These are phyloP conservation scores for Mycena citricolor DNA, from an alignment of 1,284 basidiomycete species.

Conservation along the genomic window DNA sequence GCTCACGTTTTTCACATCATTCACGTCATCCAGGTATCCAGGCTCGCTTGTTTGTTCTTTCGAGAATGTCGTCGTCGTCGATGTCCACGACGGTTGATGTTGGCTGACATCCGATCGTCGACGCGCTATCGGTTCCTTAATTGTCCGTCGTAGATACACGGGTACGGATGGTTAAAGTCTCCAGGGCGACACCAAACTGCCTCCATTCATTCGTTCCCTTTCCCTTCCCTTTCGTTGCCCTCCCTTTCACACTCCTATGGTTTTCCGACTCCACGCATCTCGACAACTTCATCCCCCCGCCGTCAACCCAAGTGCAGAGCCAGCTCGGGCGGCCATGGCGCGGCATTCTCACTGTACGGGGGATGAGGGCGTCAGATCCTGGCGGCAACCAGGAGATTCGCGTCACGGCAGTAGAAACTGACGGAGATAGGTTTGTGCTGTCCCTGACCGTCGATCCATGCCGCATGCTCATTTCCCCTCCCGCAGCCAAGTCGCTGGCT, in stretches of 20 bases:
- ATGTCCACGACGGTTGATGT: no score
- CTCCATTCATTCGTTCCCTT: slow-evolving; percentile 7
- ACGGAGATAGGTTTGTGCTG: slow-evolving; percentile 62
- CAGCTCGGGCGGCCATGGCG: slow-evolving; percentile 47
- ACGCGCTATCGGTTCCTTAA: slow-evolving; percentile 10
- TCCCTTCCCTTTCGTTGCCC: no score
- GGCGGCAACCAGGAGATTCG: slow-evolving; percentile 49
- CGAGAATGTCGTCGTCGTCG: slow-evolving; percentile 3
- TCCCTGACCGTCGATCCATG: slow-evolving; percentile 14
- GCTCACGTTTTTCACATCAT: no score
- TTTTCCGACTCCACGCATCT: slow-evolving; percentile 62
- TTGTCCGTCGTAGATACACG: slow-evolving; percentile 8
- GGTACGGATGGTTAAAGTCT: slow-evolving; percentile 23
- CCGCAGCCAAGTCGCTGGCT: slow-evolving; percentile 43
- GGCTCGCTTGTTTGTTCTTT: slow-evolving; percentile 6
- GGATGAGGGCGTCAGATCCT: slow-evolving; percentile 44
- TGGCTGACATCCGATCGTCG: no score
- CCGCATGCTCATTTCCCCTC: slow-evolving; percentile 10
- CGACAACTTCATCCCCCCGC: slow-evolving; percentile 55
- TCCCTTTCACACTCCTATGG: slow-evolving; percentile 42
- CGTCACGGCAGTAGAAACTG: slow-evolving; percentile 64
- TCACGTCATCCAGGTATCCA: no score
- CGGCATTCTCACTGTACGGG: slow-evolving; percentile 49
- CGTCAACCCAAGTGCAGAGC: slow-evolving; percentile 40
- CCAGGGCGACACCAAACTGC: slow-evolving; percentile 26